phyloP scores from a whole-genome alignment of 495 filamentous ascomycete genomes.

The Corynascus novoguineensis region DNA sequence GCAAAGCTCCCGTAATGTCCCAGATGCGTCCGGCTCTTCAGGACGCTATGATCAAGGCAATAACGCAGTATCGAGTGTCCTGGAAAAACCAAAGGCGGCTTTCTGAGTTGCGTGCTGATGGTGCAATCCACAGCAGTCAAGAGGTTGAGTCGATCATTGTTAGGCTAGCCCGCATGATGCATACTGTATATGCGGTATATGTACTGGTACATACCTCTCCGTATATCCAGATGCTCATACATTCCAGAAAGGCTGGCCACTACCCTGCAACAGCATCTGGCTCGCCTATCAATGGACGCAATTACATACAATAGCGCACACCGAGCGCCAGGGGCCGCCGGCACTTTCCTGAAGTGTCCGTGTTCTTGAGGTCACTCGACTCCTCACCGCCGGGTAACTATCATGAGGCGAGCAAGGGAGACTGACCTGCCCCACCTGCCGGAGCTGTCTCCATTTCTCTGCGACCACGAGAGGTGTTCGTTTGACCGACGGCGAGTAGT shows the following conservation, averaged over 20 bases:
- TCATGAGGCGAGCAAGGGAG: slow-evolving; percentile 13
- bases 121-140: not conserved
- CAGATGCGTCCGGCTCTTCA: not conserved
- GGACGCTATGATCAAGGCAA: not conserved
- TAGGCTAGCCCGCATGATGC: not conserved
- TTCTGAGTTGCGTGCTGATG: not conserved
- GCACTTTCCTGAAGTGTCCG: slow-evolving; percentile 22
- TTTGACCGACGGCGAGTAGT: not conserved
- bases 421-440: slow-evolving; percentile 2
- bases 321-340: slow-evolving; percentile 16
- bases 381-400: slow-evolving; percentile 28
- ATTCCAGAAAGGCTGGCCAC: slow-evolving; percentile 12
- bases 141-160: not conserved
- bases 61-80: not conserved
- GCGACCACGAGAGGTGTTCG: not conserved
- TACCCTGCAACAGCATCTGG: slow-evolving; percentile 10
- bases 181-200: not conserved
- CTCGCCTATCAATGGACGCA: slow-evolving; percentile 12
- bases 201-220: slow-evolving; percentile 1
- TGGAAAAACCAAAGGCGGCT: not conserved
- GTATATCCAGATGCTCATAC: not conserved
- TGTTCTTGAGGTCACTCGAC: slow-evolving; percentile 10
- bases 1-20: not conserved
- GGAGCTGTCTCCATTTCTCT: slow-evolving; percentile 6
- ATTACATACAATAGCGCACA: no score